Evolutionary conservation across 2,329 filamentous ascomycete genomes (phyloP), one percentile per base, ranked within the genome.

Genomic region (Niveomyces coronatus): DNA sequence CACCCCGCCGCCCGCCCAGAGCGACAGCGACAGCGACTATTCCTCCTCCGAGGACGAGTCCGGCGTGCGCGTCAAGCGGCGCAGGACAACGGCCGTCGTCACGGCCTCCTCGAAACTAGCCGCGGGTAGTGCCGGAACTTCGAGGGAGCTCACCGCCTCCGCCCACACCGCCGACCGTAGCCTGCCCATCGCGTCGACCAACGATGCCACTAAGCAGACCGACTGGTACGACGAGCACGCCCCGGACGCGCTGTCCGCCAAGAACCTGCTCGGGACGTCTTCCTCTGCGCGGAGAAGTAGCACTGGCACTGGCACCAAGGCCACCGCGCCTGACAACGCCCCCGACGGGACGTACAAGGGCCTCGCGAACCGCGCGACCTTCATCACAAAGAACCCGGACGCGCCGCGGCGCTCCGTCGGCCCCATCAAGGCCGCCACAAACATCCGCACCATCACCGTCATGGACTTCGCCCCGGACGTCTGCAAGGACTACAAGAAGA

Each of bases 401-500:
- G 79, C 82, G 7, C 75, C 79, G 3, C 65, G 62, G 19, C 72
- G 78, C 45, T 70, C 74, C 24, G 81, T 94, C 20, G 91, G 91
- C 0, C 91, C 91, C 0, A 72, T 93, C 44, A 94, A 94, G 60
- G 82, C 84, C 2, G 74, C 89, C 0, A 84, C 85, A 1, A 96
- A 96, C 52, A 80, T 98, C 40, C 79, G 91, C 36, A 94, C 84
- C 2, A 82, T 94, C 46, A 96, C 88, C 0, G 74, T 89, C 6
- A 94, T 79, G 22, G 91, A 98, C 55, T 96, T 85, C 55, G 82
- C 84, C 0, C 86, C 89, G 0, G 89, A 96, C 48, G 84, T 94
- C 0, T 98, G 91, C 62, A 96, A 96, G 58, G 91, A 96, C 55
- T 91, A 85, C 60, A 89, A 89, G 49, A 74, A 84, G 51, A 91